A percentile compares a stretch with the other conserved stretches of the same genome.
phyloP scores from a whole-genome alignment of 2,329 filamentous ascomycete genomes.

The Aspergillus niger region DNA sequence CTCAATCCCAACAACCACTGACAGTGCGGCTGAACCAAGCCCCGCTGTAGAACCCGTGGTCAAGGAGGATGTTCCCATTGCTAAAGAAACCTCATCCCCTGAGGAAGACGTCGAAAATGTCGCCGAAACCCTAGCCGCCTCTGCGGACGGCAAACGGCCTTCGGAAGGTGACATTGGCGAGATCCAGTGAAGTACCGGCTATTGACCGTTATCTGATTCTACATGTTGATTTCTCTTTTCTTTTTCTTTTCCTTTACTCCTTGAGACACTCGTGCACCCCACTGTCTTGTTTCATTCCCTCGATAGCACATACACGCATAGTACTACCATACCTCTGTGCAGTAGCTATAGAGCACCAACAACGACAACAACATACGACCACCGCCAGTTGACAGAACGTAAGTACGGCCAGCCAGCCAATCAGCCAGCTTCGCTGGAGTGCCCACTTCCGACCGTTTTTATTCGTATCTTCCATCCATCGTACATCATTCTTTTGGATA shows the following conservation, averaged over 20 bases:
- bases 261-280: not conserved
- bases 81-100: conserved; percentile 7
- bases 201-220: not conserved
- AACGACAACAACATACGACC: no score
- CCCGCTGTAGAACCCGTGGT: conserved; percentile 6
- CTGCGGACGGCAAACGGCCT: conserved; percentile 30
- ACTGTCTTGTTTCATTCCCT: not conserved
- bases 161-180: conserved; percentile 25
- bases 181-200: not conserved
- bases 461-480: not conserved
- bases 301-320: conserved; percentile 1
- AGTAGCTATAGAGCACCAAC: not conserved
- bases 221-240: not conserved
- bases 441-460: not conserved
- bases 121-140: conserved; percentile 27
- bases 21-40: conserved; percentile 9
- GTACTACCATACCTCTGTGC: not conserved
- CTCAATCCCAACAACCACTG: conserved; percentile 6
- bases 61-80: not conserved
- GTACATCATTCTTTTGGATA: no score
- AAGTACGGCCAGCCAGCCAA: not conserved
- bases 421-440: not conserved
- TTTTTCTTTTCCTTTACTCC: not conserved
- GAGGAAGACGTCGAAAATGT: conserved; percentile 24
- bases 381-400: not conserved